These are phyloP conservation scores for Penicillium paxilli DNA, from an alignment of 495 filamentous ascomycete genomes.

Conservation along the genomic window DNA sequence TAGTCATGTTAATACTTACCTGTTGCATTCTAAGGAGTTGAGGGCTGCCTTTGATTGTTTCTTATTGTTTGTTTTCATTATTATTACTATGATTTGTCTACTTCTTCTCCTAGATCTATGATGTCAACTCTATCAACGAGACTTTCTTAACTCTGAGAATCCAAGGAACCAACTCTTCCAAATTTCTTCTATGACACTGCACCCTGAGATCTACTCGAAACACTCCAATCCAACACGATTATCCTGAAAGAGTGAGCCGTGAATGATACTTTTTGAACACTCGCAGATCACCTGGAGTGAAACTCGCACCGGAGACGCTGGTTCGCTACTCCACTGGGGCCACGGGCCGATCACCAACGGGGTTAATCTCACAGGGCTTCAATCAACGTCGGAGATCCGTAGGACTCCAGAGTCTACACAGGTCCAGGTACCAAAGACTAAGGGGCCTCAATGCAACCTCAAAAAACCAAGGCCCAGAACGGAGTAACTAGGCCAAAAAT, in stretches of 20 bases:
- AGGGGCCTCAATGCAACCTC: constrained; percentile 23
- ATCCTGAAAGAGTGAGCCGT: constrained; percentile 5
- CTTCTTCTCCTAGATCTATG: neutral
- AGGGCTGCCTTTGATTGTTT: too few species aligned
- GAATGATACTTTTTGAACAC: neutral
- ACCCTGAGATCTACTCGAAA: neutral
- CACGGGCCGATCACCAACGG: constrained; percentile 14
- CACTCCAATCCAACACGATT: neutral
- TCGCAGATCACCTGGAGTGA: neutral
- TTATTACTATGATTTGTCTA: neutral
- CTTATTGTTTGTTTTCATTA: too few species aligned
- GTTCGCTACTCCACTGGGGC: neutral
- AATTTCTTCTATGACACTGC: neutral
- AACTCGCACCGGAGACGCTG: neutral
- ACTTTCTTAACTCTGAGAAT: too few species aligned
- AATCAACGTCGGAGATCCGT: constrained; percentile 24
- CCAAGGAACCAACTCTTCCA: neutral
- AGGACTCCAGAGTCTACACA: neutral
- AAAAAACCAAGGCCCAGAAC: neutral
- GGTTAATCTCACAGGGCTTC: constrained; percentile 17
- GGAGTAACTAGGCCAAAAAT: neutral
- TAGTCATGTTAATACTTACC: neutral
- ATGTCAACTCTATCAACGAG: neutral
- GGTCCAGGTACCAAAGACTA: neutral
- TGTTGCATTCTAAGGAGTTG: neutral